phyloP scores from a whole-genome alignment of 1,139 yeast species.

The Meyerozyma elateridarum region DNA sequence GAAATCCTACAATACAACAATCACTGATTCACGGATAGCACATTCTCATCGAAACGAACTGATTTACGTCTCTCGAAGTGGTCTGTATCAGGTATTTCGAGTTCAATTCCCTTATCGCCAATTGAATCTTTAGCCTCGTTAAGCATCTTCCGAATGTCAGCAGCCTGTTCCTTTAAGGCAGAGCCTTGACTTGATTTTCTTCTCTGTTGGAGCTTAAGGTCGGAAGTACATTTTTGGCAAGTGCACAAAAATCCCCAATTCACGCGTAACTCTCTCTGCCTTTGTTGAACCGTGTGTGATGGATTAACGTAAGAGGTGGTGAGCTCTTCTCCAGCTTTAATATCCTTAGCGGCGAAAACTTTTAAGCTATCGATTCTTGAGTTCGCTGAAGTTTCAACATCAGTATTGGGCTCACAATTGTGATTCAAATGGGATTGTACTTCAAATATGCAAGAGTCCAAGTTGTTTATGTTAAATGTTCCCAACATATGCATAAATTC shows the following conservation, averaged over 20 bases:
- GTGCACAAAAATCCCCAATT: constrained; percentile 81
- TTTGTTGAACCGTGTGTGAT: constrained; percentile 52
- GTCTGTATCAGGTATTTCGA: constrained; percentile 36
- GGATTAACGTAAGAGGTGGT: constrained; percentile 71
- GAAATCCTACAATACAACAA: too few relatives aligned
- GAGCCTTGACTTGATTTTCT: constrained; percentile 27
- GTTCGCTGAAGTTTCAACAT: constrained; percentile 44
- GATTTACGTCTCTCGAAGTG: constrained; percentile 58
- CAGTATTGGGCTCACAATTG: constrained; percentile 67
- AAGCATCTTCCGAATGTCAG: constrained; percentile 45
- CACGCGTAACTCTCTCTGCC: constrained; percentile 65
- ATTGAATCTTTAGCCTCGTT: constrained; percentile 27
- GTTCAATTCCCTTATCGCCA: constrained; percentile 44
- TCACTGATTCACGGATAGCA: constrained; percentile 33
- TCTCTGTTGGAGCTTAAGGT: constrained; percentile 37
- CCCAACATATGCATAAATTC: constrained; percentile 64
- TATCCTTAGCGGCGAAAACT: constrained; percentile 55
- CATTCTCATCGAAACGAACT: constrained; percentile 68
- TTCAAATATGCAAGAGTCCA: constrained; percentile 58
- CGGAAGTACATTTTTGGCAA: constrained; percentile 63
- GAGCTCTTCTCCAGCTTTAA: constrained; percentile 63
- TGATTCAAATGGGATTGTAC: constrained; percentile 73
- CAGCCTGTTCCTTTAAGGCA: constrained; percentile 20
- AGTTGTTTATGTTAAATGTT: constrained; percentile 67
- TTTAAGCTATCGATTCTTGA: constrained; percentile 51